phyloP scores from a whole-genome alignment of 2,329 filamentous ascomycete species.

The Pyricularia pennisetigena region DNA sequence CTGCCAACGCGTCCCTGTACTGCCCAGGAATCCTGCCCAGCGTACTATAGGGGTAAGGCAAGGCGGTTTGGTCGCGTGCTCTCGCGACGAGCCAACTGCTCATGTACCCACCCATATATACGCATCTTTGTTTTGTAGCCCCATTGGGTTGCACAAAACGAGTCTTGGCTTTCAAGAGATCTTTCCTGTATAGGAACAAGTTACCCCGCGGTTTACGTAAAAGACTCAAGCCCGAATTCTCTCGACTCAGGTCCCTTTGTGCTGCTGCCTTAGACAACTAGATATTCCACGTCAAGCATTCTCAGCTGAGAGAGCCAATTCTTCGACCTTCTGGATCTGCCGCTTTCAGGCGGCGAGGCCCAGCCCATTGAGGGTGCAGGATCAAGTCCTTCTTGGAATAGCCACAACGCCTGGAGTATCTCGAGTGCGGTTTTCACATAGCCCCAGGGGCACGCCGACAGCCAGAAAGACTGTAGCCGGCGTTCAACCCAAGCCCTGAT shows the following conservation, averaged over 20 bases:
- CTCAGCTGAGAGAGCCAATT: constrained; percentile 36
- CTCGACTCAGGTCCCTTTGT: not conserved
- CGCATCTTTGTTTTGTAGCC: not conserved
- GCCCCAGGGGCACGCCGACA: constrained; percentile 29
- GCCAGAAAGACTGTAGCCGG: constrained; percentile 20
- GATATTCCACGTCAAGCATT: constrained; percentile 28
- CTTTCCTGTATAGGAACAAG: not conserved
- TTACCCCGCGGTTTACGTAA: not conserved
- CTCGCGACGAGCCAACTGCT: not conserved
- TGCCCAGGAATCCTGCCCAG: not conserved
- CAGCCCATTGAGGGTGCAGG: constrained; percentile 8
- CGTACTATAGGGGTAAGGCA: no score
- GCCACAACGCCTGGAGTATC: constrained; percentile 34
- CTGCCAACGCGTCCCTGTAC: not conserved
- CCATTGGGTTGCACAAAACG: not conserved
- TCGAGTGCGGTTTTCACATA: constrained; percentile 37
- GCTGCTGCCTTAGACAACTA: constrained; percentile 25
- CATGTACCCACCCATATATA: not conserved
- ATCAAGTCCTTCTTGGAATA: constrained; percentile 19
- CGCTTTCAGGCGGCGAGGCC: not conserved
- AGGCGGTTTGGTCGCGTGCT: not conserved
- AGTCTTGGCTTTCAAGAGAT: not conserved
- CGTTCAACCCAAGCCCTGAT: constrained; percentile 38
- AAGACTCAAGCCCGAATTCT: not conserved
- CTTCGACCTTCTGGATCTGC: constrained; percentile 7